Evolutionary conservation across 2,329 filamentous ascomycete species (phyloP), one percentile per base, ranked within the genome.

Genomic region (Arthroderma sp.): DNA sequence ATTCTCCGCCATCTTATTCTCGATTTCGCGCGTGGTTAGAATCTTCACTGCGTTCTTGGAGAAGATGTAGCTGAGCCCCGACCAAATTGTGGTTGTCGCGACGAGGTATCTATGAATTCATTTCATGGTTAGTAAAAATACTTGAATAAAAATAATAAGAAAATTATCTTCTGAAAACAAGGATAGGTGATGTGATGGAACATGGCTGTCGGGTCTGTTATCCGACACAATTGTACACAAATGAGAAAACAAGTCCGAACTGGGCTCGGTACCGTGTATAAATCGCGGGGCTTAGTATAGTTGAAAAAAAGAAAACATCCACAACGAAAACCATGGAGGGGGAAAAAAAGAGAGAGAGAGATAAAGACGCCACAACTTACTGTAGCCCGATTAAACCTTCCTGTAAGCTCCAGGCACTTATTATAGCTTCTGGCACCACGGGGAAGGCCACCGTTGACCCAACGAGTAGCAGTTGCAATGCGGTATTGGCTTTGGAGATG

Each of bases 21-120:
- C 61, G 11, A 65, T 53, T 43, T 68, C 64, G 40, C 66, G 56
- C 36, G 69, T 65, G 9, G 61, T 68, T 36, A 96, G 62, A 45
- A 96, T 95, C 62, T 83, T 93, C 30, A 96, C 88, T 0, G 87
- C 89, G 55, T 94, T 83, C 61, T 91, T 94, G 53, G 79, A 85
- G 60, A 82, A 93, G 5, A 94, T 73, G 61, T 98, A 98, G 62
- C 88, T 94, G 9, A 88, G 72, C 5, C 91, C 91, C 50, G 87
- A 95, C 85, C 88, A 96, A 4, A 94, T 66, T 0, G 91, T 98
- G 3, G 91, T 98, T 0, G 73, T 76, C 0, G 87, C 88, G 2
- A 98, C 89, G 9, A 93, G 65, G 54, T 85, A 89, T 58, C 85
- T 89, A 53, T 27, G 11, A 29, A 40, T 15, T 22, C 6, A 29